Base-by-base conservation (phyloP, 1,284 basidiomycete species). In the Apiotrichum montevideense region DNA sequence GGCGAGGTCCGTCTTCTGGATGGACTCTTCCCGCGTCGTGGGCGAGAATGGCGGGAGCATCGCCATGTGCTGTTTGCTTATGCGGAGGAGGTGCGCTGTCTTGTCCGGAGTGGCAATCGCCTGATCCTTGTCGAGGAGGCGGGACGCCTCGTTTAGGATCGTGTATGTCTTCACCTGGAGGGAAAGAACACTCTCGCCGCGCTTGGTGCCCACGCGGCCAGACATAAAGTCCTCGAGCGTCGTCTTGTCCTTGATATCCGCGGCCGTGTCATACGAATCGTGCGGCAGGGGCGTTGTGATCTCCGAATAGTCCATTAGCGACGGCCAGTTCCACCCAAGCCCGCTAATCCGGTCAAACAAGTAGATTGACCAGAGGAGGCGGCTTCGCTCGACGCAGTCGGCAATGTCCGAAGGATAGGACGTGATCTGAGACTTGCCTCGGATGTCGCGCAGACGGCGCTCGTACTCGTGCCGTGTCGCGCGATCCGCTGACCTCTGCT, bases 201-300 rank as follows among this genome's bases (percentile, higher is more conserved):
- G 13, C 0, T 51, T 46, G n/a, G 52, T 43, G 10, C 32, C 21
- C 14, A 56, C 53, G 13, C 52, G 52, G 14, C 45, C 59, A 0
- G 51, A 56, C 51, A 66, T 50, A 46, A 65, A 66, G 57, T 66
- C 63, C 39, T 48, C 51, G 33, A 66, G 56, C 3, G 64, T 69
- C 13, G 60, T 59, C 48, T 65, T 63, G 51, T 67, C 63, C 6
- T 50, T 39, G n/a, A 66, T 21, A 8, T 64, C 55, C 39, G 51
- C 61, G 33, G 55, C 47, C 56, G 46, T 56, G 4, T 65, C 62
- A 49, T 72, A 73, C 29, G 63, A 57, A 8, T 69, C 68, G 35
- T 59, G 55, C 2, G 75, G 75, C 56, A 70, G 72, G 3, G 75
- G 73, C 0, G 74, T 76, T 4, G 71, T 70, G 34, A 75, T 68